A percentile compares a stretch with the other conserved stretches of the same genome.
phyloP scores from a whole-genome alignment of 768 basidiomycete genomes.

The Auriscalpium orientale region DNA sequence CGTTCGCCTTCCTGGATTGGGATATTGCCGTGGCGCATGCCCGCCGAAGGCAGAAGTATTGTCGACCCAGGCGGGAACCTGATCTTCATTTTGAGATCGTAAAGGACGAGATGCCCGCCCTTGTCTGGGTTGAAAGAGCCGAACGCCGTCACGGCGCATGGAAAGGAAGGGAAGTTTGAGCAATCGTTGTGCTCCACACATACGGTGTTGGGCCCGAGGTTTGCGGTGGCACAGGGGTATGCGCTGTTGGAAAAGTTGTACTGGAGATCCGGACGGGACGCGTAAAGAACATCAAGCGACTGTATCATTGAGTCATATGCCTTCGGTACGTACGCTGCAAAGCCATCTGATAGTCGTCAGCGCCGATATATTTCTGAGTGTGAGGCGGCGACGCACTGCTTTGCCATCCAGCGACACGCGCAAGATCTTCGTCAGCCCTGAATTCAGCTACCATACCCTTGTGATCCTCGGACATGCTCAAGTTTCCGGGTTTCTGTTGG shows the following conservation, averaged over 20 bases:
- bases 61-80: constrained; percentile 14
- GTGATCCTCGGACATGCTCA: no score
- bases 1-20: constrained; percentile 4
- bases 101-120: constrained; percentile 15
- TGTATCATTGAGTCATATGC: no score
- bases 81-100: constrained; percentile 12
- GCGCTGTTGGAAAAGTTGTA: constrained; percentile 6
- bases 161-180: constrained; percentile 1
- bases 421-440: no score
- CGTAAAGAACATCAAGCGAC: no score
- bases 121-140: constrained; percentile 7
- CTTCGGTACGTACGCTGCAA: no score
- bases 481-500: no score
- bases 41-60: constrained; percentile 13
- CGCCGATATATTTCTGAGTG: no score
- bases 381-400: no score
- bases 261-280: background rate
- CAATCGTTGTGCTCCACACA: constrained; percentile 8
- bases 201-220: constrained; percentile 7
- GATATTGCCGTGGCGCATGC: constrained; percentile 13
- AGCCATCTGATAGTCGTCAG: no score
- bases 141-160: constrained; percentile 13
- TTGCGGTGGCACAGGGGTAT: constrained; percentile 11
- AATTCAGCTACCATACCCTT: no score
- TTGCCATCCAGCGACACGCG: no score